These are phyloP conservation scores for Phaeosphaeriaceae sp. DNA, from an alignment of 2,329 filamentous ascomycete genomes.

Conservation along the genomic window DNA sequence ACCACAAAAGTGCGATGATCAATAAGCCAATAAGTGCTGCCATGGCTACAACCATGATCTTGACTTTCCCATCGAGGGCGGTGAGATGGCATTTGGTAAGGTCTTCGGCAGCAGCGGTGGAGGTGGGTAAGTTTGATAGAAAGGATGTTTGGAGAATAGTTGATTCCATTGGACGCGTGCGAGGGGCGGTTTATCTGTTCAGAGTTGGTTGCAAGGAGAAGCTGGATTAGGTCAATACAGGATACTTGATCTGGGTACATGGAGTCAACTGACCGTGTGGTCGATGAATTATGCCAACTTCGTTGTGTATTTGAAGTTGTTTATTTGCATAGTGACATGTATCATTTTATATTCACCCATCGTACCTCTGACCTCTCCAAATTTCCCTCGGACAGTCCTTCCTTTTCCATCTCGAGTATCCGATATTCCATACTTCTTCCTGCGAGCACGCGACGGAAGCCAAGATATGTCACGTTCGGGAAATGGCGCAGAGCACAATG, in stretches of 20 bases:
- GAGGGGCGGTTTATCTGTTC: too few species aligned
- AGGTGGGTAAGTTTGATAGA: neutral
- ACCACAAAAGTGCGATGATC: neutral
- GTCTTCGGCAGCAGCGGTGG: neutral
- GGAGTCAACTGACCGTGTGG: too few species aligned
- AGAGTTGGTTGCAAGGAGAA: too few species aligned
- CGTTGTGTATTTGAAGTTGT: too few species aligned
- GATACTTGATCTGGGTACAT: too few species aligned
- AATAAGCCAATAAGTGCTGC: neutral
- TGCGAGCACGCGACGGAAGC: slow-evolving; percentile 2
- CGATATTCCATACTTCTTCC: neutral
- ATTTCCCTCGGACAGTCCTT: neutral
- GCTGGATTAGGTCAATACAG: too few species aligned
- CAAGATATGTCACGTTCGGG: neutral
- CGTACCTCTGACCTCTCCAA: too few species aligned
- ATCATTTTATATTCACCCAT: too few species aligned
- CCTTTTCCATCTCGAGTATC: neutral
- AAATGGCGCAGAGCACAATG: neutral
- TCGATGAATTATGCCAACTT: too few species aligned
- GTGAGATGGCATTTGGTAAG: neutral
- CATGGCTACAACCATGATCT: neutral
- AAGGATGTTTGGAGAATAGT: neutral
- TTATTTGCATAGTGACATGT: too few species aligned
- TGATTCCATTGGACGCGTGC: too few species aligned
- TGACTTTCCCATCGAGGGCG: neutral